These are phyloP conservation scores for Neurospora sp. DNA, from an alignment of 2,329 filamentous ascomycete genomes.

Conservation along the genomic window DNA sequence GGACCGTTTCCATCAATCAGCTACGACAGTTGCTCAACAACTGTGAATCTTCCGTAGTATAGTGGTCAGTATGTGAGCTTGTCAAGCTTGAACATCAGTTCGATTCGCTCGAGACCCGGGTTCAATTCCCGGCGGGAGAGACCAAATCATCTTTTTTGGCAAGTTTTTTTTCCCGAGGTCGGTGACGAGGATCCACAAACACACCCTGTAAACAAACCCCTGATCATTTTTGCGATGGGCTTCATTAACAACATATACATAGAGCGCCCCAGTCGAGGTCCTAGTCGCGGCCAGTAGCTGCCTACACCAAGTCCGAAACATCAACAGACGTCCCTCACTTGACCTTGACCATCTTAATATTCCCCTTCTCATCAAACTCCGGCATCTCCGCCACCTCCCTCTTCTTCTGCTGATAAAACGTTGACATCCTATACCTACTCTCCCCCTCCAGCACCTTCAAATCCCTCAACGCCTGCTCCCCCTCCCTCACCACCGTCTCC, in stretches of 20 bases:
- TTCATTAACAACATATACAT: neutral
- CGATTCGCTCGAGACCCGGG: neutral
- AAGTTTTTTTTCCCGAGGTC: neutral
- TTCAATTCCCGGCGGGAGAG: neutral
- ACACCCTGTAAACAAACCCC: neutral
- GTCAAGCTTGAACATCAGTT: neutral
- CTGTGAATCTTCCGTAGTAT: neutral
- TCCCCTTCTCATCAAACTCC: conserved; percentile 19
- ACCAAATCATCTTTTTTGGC: neutral
- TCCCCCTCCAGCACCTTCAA: conserved; percentile 44
- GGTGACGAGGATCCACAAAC: neutral
- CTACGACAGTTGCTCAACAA: neutral
- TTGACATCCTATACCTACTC: conserved; percentile 47
- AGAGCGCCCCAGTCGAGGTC: neutral
- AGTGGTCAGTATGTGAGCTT: neutral
- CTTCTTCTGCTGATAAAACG: conserved; percentile 33
- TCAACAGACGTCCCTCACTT: neutral
- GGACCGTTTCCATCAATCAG: neutral
- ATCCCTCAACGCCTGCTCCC: conserved; percentile 39
- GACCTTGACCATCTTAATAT: conserved; percentile 18
- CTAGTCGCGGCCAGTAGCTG: neutral
- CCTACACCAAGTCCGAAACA: neutral
- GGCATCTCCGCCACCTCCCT: conserved; percentile 17
- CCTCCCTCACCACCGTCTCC: conserved; percentile 42
- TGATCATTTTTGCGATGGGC: neutral